phyloP scores from a whole-genome alignment of 1,284 basidiomycete genomes.

The Cutaneotrichosporon arboriforme region DNA sequence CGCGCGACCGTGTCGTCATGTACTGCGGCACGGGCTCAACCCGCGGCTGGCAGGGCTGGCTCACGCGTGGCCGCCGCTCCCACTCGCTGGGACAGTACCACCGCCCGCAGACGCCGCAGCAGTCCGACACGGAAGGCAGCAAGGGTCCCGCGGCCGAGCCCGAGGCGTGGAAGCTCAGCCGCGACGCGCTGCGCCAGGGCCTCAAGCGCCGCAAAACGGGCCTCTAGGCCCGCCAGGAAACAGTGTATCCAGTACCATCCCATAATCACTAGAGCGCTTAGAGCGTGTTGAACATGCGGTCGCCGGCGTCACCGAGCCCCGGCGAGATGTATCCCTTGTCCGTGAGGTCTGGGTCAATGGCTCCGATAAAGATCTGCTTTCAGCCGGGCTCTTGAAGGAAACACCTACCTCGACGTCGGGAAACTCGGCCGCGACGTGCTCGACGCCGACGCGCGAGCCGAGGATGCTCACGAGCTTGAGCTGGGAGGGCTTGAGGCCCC shows the following conservation, averaged over 20 bases:
- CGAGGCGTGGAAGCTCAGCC: neutral
- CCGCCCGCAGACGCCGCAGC: neutral
- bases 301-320: slow-evolving; percentile 75
- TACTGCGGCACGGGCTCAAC: slow-evolving; percentile 55
- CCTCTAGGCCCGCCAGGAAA: neutral
- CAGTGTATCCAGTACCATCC: neutral
- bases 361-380: slow-evolving; percentile 72
- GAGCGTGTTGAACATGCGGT: slow-evolving; percentile 18
- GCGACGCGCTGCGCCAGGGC: neutral
- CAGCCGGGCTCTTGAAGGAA: neutral
- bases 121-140: neutral
- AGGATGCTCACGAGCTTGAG: slow-evolving; percentile 82
- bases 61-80: slow-evolving; percentile 23
- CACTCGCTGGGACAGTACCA: slow-evolving; percentile 28
- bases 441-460: slow-evolving; percentile 68
- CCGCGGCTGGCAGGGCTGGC: slow-evolving; percentile 31
- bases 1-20: slow-evolving; percentile 58
- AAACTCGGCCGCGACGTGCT: slow-evolving; percentile 60
- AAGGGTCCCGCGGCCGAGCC: neutral
- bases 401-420: slow-evolving; percentile 70
- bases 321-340: slow-evolving; percentile 70
- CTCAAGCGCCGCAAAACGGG: neutral
- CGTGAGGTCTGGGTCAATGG: slow-evolving; percentile 68
- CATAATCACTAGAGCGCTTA: neutral
- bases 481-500: slow-evolving; percentile 62